Evolutionary conservation across 225 moss, liverwort and hornwort species (phyloP).

Genomic region (Ulota crispa): DNA sequence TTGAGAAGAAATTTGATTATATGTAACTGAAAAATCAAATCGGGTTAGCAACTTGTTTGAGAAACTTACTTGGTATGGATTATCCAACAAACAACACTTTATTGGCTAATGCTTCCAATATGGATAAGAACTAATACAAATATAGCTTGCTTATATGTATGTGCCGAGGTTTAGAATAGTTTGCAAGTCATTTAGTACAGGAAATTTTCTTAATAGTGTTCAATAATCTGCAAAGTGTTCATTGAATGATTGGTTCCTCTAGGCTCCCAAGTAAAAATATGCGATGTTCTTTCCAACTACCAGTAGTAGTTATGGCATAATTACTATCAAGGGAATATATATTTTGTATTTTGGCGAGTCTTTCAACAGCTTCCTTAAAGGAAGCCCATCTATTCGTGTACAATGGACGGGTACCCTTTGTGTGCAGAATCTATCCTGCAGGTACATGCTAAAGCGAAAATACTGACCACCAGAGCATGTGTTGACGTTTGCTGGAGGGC

Average conservation of each 20-base stretch:
- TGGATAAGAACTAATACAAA: no score
- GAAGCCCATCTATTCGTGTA: background rate
- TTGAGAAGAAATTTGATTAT: no score
- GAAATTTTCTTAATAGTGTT: background rate
- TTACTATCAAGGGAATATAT: background rate
- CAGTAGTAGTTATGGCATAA: background rate
- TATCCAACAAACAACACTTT: no score
- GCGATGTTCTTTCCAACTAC: background rate
- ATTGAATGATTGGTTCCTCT: background rate
- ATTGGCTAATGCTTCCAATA: no score
- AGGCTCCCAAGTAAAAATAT: background rate
- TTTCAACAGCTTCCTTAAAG: background rate
- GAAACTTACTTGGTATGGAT: no score
- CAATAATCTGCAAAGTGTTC: background rate
- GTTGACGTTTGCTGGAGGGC: background rate
- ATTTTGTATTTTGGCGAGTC: background rate
- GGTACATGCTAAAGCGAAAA: background rate
- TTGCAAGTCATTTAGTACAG: no score
- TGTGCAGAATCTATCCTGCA: background rate
- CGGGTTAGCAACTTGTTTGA: no score
- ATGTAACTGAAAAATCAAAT: no score
- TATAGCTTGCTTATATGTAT: no score
- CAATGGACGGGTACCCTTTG: background rate
- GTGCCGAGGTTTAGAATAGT: no score
- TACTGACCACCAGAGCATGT: background rate